Base-by-base conservation (phyloP, 768 basidiomycete species). In the Coprinopsis strossmayeri region DNA sequence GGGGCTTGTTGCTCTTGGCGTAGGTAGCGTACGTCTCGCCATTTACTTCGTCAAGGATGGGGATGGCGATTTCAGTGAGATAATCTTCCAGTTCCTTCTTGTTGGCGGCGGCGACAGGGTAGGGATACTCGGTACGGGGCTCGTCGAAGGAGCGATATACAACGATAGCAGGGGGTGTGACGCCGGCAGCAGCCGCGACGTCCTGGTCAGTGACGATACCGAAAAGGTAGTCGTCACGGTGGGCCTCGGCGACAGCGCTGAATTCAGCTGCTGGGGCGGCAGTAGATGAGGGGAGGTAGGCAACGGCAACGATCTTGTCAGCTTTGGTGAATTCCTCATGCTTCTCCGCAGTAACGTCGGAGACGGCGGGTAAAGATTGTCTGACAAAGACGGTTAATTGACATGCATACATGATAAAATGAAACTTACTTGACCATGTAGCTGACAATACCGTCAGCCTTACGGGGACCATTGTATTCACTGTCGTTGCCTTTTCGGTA, bases 111-210 rank as follows among this genome's bases (percentile, higher is more conserved):
- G 71, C 68, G 51, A 79, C 61, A 25, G 83, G 77, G 64, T 81
- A 74, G 38, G 87, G 84, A 65, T 83, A 89, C 50, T 73, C 74
- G 37, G 76, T 72, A 52, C 68, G 69, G 56, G 86, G 89, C 55
- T 94, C 93, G 59, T 99, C 96, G 66, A 91, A 98, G 50, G 66
- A 66, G 57, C 96, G 92, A 77, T 95, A 98, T 54, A 94, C 79
- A 51, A 98, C 84, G 46, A 99, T 75, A 30, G 92, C 78, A 13
- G 96, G 94, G 32, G 86, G 75, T 11, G 77, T 78, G 45, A 92
- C 81, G 47, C 80, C 85, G 43, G 84, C 91, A 37, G 76, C 81
- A 55, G 76, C 75, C 58, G 81, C 79, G 45, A 76, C 77, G 11
- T 74, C 81, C 30, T 77, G 65, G 62, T 96, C 92, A 46, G 84